These are phyloP conservation scores for Fraxinus anomala DNA, from an alignment of 257 asterid genomes.

Conservation along the genomic window DNA sequence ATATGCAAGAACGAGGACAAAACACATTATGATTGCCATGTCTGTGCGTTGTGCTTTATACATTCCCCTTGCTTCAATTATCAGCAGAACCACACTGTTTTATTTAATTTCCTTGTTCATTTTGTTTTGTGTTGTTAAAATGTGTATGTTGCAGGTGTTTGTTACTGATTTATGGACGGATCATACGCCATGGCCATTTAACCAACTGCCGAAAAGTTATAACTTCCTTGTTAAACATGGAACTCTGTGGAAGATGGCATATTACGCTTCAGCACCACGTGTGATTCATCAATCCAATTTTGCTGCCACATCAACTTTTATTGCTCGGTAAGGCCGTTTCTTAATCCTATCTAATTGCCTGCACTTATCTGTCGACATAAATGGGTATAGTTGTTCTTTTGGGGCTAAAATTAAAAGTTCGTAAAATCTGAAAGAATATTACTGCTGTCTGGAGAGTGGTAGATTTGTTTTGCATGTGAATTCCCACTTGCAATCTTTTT, in stretches of 20 bases:
- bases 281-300: constrained; percentile 87
- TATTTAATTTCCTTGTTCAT: constrained; percentile 16
- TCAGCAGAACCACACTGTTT: neutral
- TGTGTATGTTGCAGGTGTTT: constrained; percentile 59
- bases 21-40: neutral
- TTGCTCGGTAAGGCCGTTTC: constrained; percentile 73
- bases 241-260: constrained; percentile 85
- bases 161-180: constrained; percentile 96
- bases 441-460: neutral
- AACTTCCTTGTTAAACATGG: constrained; percentile 97
- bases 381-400: neutral
- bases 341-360: constrained; percentile 1
- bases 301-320: constrained; percentile 94
- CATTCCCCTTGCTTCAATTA: neutral
- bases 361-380: neutral
- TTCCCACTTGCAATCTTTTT: neutral
- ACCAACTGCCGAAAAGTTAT: constrained; percentile 93
- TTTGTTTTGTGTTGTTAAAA: constrained; percentile 19
- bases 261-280: constrained; percentile 91
- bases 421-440: neutral
- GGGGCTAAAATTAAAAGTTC: neutral
- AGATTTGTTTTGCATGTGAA: neutral
- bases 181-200: constrained; percentile 99
- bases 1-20: neutral
- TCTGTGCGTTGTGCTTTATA: neutral